These are phyloP conservation scores for Aspergillus novoparasiticus DNA, from an alignment of 2,329 filamentous ascomycete species.

Conservation along the genomic window DNA sequence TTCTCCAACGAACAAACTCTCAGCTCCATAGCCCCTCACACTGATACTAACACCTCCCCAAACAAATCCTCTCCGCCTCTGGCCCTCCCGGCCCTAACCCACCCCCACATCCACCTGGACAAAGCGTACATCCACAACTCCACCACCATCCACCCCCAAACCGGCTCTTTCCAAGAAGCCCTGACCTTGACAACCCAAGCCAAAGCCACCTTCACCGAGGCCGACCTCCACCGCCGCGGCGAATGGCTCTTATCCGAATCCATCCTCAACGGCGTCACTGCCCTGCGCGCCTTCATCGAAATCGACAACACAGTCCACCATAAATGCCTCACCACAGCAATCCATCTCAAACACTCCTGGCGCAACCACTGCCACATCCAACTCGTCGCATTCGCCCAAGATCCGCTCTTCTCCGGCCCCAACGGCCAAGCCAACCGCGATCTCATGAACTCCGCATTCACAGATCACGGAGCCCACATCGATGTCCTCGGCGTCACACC, in stretches of 20 bases:
- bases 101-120: slow-evolving; percentile 74
- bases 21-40: neutral
- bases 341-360: slow-evolving; percentile 60
- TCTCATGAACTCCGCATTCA: slow-evolving; percentile 53
- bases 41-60: neutral
- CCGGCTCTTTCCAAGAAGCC: slow-evolving; percentile 67
- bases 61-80: slow-evolving; percentile 23
- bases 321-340: slow-evolving; percentile 60
- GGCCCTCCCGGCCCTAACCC: slow-evolving; percentile 62
- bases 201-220: slow-evolving; percentile 63
- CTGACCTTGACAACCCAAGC: slow-evolving; percentile 60
- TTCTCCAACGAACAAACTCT: slow-evolving; percentile 15
- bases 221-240: slow-evolving; percentile 67
- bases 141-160: slow-evolving; percentile 59
- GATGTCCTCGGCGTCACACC: slow-evolving; percentile 69
- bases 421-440: slow-evolving; percentile 54
- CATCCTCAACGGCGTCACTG: slow-evolving; percentile 65
- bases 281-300: slow-evolving; percentile 72
- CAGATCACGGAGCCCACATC: slow-evolving; percentile 37
- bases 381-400: slow-evolving; percentile 71
- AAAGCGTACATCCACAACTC: slow-evolving; percentile 45
- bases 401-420: slow-evolving; percentile 64
- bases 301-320: slow-evolving; percentile 64
- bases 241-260: slow-evolving; percentile 68
- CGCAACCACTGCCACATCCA: slow-evolving; percentile 60